Percentiles rank a stretch among this genome's conserved stretches.
phyloP scores from a whole-genome alignment of 2,329 filamentous ascomycete genomes.

The Xylaria sp. region DNA sequence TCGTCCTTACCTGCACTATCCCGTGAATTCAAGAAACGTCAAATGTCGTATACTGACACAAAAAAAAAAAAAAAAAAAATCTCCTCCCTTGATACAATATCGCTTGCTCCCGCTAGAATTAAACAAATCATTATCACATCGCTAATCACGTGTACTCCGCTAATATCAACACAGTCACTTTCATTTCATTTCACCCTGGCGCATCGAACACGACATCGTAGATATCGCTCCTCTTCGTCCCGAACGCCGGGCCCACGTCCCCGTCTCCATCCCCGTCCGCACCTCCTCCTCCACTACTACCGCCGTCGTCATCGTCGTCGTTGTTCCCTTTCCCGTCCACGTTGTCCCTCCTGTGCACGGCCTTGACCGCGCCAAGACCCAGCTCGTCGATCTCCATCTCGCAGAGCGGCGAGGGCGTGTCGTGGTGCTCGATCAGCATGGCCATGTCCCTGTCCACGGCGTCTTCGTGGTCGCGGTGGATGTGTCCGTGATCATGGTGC shows the following conservation, averaged over 20 bases:
- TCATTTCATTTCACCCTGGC: constrained; percentile 13
- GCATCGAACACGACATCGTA: constrained; percentile 44
- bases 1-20: neutral
- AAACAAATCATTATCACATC: neutral
- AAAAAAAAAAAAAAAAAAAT: neutral
- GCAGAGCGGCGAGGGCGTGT: constrained; percentile 26
- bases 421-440: constrained; percentile 47
- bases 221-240: constrained; percentile 43
- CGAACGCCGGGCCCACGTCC: constrained; percentile 4
- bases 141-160: neutral
- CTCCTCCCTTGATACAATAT: neutral
- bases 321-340: neutral
- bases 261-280: neutral
- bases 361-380: neutral
- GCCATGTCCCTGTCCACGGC: constrained; percentile 47
- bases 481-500: constrained; percentile 30
- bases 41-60: neutral
- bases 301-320: neutral
- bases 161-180: neutral
- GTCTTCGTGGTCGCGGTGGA: constrained; percentile 33
- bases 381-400: constrained; percentile 43
- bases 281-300: too few relatives aligned
- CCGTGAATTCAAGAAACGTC: neutral
- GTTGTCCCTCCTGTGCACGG: neutral
- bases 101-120: neutral